Conservation (phyloP, 768 basidiomycete genomes). For the Termitomyces sp. region DNA sequence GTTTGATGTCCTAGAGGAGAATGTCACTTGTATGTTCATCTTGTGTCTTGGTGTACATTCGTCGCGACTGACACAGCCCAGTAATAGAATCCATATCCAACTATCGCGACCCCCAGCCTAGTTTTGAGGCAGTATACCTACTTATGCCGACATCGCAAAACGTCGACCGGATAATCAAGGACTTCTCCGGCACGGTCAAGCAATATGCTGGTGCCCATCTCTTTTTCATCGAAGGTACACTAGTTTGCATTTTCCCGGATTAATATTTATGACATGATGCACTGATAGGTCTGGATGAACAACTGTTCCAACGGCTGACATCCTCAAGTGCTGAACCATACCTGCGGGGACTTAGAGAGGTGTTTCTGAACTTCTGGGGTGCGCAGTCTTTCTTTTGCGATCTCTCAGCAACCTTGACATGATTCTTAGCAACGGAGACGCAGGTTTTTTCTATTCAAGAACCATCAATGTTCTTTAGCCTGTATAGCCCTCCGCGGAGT, state of each 20-base stretch:
- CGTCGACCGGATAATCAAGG: slow-evolving; percentile 83
- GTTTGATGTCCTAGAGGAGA: slow-evolving; percentile 92
- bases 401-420: slow-evolving; percentile 1
- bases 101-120: slow-evolving; percentile 75
- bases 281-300: slow-evolving; percentile 65
- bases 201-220: slow-evolving; percentile 85
- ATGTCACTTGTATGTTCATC: slow-evolving; percentile 81
- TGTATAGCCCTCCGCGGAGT: slow-evolving; percentile 80
- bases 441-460: slow-evolving; percentile 77
- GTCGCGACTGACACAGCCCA: slow-evolving; percentile 25
- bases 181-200: slow-evolving; percentile 55
- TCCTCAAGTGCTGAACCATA: slow-evolving; percentile 72
- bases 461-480: slow-evolving; percentile 80
- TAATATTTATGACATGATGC: not conserved
- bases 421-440: slow-evolving; percentile 67
- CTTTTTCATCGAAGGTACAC: slow-evolving; percentile 84
- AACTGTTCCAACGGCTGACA: slow-evolving; percentile 69
- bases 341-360: slow-evolving; percentile 74
- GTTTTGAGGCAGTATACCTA: slow-evolving; percentile 89
- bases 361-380: slow-evolving; percentile 95
- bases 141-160: slow-evolving; percentile 95
- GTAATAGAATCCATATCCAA: slow-evolving; percentile 90
- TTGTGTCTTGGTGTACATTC: not conserved
- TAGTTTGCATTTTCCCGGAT: not conserved
- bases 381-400: slow-evolving; percentile 21